Base-by-base conservation (phyloP, 148 eudicot species). In the Mesembryanthemum crystallinum region DNA sequence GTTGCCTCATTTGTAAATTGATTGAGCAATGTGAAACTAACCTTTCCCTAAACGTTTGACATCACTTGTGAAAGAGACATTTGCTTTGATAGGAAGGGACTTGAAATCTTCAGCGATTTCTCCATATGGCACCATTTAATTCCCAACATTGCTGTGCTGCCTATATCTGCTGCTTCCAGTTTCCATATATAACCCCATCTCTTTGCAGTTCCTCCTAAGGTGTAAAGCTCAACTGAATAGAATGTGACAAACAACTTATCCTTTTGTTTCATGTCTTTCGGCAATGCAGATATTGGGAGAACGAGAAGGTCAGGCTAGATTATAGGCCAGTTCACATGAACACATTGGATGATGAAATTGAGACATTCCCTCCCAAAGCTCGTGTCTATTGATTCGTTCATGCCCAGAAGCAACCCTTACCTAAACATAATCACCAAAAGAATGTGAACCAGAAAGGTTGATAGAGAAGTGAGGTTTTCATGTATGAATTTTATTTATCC, bases 321-420 rank as follows among this genome's bases (percentile, higher is more conserved):
- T 93, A 93, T 84, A 81, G 98, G 69, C 94, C 96, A 39, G 96
- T 93, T 61, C 98, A 93, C 85, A 74, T 91, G 96, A 84, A 93
- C 83, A 93, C 98, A 18, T 77, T 93, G 78, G 98, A 93, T 9
- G 89, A 93, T 64, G 98, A 93, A 74, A 47, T 93, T 11, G 98
- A 91, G 81, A 23, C 98, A 10, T 89, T 93, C 87, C 98, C 98
- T 24, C 98, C 98, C 28, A 89, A 89, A 79, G 98, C 98, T 55
- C 90, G 98, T 79, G 98, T 93, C 28, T 93, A 93, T 63, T 93
- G 83, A 86, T 74, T 9, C 9, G 37, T 30, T 43, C 65, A 37
- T 12, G 45, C 67, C 23, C 58, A n/a, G 17, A 14, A 47, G 66
- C 15, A 39, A 54, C 10, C 66, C 67, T 52, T 20, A 8, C 52